Evolutionary conservation across 2,329 filamentous ascomycete species (phyloP).

Genomic region (Fusarium oligoseptatum): DNA sequence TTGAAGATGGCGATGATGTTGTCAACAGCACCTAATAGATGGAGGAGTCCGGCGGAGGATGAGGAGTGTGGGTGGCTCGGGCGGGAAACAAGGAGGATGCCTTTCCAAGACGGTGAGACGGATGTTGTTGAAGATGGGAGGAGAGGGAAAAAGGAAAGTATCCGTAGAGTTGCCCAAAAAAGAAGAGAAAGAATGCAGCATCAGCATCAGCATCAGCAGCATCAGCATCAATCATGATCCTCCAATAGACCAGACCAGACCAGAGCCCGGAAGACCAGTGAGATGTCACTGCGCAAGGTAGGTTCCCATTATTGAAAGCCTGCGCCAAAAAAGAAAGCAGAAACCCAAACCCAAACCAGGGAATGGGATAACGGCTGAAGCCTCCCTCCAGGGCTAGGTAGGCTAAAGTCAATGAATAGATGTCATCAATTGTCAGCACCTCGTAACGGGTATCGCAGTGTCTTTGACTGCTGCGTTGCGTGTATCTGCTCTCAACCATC

Average conservation of each 20-base stretch:
- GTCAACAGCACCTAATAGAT: background rate
- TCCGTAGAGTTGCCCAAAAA: background rate
- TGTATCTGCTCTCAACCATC: background rate
- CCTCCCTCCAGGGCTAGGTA: conserved; percentile 12
- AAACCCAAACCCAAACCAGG: conserved; percentile 27
- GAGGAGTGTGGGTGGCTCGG: conserved; percentile 21
- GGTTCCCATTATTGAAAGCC: conserved; percentile 14
- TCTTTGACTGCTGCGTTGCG: background rate
- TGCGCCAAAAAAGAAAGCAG: conserved; percentile 21
- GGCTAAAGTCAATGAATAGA: conserved; percentile 23
- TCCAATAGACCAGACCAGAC: background rate
- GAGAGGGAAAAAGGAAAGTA: conserved; percentile 5
- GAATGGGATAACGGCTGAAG: conserved; percentile 32
- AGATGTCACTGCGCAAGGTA: conserved; percentile 38
- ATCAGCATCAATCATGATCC: conserved; percentile 16
- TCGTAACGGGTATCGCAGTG: conserved; percentile 15
- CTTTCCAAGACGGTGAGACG: conserved; percentile 15
- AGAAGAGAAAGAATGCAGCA: conserved; percentile 5
- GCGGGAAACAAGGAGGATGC: conserved; percentile 14
- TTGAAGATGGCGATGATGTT: conserved; percentile 24
- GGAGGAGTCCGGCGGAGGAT: background rate
- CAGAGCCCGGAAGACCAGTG: background rate
- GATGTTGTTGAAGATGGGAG: conserved; percentile 7
- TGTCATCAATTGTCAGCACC: conserved; percentile 38
- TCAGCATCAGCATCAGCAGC: conserved; percentile 26